A percentile compares a stretch with the other conserved stretches of the same genome.
Evolutionary conservation across 2,329 filamentous ascomycete species (phyloP).

Genomic region (Epichloe gansuensis): DNA sequence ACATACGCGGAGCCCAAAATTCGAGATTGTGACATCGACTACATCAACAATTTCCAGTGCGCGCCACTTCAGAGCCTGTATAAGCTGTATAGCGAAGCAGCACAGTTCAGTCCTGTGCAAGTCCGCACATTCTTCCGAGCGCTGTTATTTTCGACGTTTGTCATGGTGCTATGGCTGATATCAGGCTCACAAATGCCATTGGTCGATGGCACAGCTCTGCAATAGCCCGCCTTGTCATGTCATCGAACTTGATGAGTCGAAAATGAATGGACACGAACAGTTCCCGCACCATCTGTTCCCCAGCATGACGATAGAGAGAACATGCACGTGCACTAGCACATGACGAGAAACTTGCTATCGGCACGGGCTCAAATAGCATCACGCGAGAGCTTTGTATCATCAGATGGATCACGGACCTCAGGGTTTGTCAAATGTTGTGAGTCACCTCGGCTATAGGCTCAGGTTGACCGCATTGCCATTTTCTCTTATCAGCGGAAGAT

Average conservation of each 20-base stretch:
- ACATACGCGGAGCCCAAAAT: slow-evolving; percentile 49
- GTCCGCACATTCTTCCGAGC: slow-evolving; percentile 29
- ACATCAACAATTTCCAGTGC: slow-evolving; percentile 40
- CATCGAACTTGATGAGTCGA: too few relatives aligned
- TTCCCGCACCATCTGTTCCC: too few relatives aligned
- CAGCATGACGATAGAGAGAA: too few relatives aligned
- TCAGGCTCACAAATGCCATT: slow-evolving; percentile 21
- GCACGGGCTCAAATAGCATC: not conserved
- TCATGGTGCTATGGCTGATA: slow-evolving; percentile 31
- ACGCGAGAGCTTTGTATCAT: not conserved
- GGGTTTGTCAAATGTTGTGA: not conserved
- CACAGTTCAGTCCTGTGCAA: slow-evolving; percentile 14
- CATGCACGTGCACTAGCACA: not conserved
- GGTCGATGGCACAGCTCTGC: not conserved
- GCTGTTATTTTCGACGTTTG: slow-evolving; percentile 29
- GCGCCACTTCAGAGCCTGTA: slow-evolving; percentile 19
- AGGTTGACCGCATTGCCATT: not conserved
- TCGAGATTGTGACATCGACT: slow-evolving; percentile 47
- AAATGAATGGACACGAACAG: too few relatives aligned
- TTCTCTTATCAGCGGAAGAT: too few relatives aligned
- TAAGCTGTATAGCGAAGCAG: slow-evolving; percentile 3
- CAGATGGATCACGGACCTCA: not conserved
- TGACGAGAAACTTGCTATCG: not conserved
- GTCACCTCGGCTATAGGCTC: not conserved
- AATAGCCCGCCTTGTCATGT: not conserved